Evolutionary conservation across 805 yeast species (phyloP).

Genomic region (Starmera quercuum): DNA sequence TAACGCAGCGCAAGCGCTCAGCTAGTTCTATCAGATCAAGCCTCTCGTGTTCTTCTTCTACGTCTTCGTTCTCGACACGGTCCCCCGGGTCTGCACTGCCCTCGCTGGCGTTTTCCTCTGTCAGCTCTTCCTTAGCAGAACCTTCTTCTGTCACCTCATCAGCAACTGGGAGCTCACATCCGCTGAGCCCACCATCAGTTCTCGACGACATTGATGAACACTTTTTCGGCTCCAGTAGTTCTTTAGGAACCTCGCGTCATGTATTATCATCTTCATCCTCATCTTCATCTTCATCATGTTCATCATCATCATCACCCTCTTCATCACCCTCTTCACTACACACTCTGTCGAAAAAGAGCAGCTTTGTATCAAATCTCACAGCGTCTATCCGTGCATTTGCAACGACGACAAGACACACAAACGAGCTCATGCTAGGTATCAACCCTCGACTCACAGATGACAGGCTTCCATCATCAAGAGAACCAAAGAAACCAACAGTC

Average conservation of each 20-base stretch:
- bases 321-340: neutral
- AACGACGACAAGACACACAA: slow-evolving; percentile 8
- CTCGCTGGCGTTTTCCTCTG: slow-evolving; percentile 3
- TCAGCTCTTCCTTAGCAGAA: slow-evolving; percentile 8
- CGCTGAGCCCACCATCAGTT: slow-evolving; percentile 9
- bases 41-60: too few species aligned
- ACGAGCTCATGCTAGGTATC: slow-evolving; percentile 15
- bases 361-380: slow-evolving; percentile 18
- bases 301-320: neutral
- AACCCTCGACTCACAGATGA: slow-evolving; percentile 22
- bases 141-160: slow-evolving; percentile 6
- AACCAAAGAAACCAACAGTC: slow-evolving; percentile 1
- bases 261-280: neutral
- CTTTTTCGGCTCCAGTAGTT: slow-evolving; percentile 2
- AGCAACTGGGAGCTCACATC: too few species aligned
- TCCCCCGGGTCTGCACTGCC: neutral
- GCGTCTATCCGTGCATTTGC: slow-evolving; percentile 12
- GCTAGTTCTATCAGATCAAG: slow-evolving; percentile 2
- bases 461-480: slow-evolving; percentile 7
- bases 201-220: slow-evolving; percentile 5
- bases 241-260: too few species aligned
- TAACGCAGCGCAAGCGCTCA: slow-evolving; percentile 13
- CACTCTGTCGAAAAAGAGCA: slow-evolving; percentile 3
- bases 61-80: slow-evolving; percentile 2
- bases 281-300: neutral